Conservation (phyloP, 2,329 filamentous ascomycete species). For the Mycosphaerelloides madeirae region DNA sequence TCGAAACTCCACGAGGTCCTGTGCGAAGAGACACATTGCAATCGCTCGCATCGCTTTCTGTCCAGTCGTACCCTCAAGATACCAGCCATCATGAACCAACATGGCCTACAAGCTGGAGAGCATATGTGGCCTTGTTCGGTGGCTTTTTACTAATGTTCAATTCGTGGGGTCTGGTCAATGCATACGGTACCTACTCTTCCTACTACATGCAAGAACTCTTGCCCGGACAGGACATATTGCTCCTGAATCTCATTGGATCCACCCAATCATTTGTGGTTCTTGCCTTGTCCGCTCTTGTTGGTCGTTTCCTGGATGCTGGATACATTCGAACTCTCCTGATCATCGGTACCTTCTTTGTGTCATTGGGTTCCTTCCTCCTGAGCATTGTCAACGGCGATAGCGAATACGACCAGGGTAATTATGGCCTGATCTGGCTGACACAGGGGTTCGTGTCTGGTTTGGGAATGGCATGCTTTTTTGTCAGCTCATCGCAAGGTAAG, state of each 20-base stretch:
- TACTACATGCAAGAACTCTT: conserved; percentile 47
- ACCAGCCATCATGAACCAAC: conserved; percentile 28
- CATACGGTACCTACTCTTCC: conserved; percentile 48
- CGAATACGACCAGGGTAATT: conserved; percentile 35
- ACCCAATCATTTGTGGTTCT: conserved; percentile 47
- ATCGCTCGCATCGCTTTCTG: conserved; percentile 9
- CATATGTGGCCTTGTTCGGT: conserved; percentile 42
- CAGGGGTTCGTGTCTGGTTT: conserved; percentile 46
- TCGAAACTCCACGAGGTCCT: conserved; percentile 16
- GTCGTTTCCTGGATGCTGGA: conserved; percentile 47
- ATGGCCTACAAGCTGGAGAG: conserved; percentile 44
- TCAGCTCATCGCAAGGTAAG: conserved; percentile 47
- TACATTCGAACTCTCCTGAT: conserved; percentile 38
- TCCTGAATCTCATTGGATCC: conserved; percentile 46
- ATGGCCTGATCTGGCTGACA: conserved; percentile 42
- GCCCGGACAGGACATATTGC: conserved; percentile 35
- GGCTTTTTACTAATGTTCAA: conserved; percentile 48
- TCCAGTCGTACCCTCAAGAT: neutral
- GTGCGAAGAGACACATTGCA: conserved; percentile 10
- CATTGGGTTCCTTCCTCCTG: conserved; percentile 43
- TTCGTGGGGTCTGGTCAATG: conserved; percentile 40
- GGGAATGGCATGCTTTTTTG: conserved; percentile 52
- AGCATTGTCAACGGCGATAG: conserved; percentile 39
- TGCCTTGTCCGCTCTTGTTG: conserved; percentile 42
- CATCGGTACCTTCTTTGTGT: conserved; percentile 40